phyloP scores from a whole-genome alignment of 371 early-diverging fungal genomes.

The Mortierella sp. region DNA sequence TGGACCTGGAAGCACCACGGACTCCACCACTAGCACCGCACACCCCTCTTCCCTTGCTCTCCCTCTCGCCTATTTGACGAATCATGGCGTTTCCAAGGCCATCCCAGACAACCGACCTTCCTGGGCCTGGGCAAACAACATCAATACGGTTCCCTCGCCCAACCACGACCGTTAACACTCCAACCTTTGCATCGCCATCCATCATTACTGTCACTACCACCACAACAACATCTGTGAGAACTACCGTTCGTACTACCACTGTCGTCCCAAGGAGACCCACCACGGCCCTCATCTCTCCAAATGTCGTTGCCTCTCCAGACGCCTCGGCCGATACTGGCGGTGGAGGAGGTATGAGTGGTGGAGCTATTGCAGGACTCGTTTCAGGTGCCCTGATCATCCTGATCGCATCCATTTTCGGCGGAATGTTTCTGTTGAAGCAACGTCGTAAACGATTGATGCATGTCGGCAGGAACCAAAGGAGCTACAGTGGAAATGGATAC shows the following conservation, averaged over 20 bases:
- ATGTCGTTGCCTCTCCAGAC: background rate
- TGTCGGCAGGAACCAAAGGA: constrained; percentile 8
- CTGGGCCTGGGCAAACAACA: too few relatives aligned
- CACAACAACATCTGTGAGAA: background rate
- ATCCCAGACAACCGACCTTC: too few relatives aligned
- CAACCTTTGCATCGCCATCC: background rate
- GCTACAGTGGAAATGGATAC: constrained; percentile 13
- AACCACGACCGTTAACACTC: background rate
- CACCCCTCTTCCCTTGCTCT: too few relatives aligned
- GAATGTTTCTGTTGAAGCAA: constrained; percentile 39
- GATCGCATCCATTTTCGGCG: constrained; percentile 31
- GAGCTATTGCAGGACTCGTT: constrained; percentile 27
- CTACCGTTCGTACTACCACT: background rate
- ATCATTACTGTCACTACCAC: background rate
- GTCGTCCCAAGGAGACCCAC: background rate
- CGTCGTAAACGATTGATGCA: constrained; percentile 40
- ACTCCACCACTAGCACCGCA: too few relatives aligned
- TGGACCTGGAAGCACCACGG: too few relatives aligned
- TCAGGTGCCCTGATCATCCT: constrained; percentile 23
- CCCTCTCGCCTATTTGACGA: too few relatives aligned
- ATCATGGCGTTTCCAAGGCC: too few relatives aligned
- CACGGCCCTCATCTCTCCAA: background rate
- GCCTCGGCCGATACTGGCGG: background rate
- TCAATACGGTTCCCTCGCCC: too few relatives aligned
- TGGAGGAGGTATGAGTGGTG: constrained; percentile 23